phyloP scores from a whole-genome alignment of 352 stramenopile species.

The Phytopythium vexans region DNA sequence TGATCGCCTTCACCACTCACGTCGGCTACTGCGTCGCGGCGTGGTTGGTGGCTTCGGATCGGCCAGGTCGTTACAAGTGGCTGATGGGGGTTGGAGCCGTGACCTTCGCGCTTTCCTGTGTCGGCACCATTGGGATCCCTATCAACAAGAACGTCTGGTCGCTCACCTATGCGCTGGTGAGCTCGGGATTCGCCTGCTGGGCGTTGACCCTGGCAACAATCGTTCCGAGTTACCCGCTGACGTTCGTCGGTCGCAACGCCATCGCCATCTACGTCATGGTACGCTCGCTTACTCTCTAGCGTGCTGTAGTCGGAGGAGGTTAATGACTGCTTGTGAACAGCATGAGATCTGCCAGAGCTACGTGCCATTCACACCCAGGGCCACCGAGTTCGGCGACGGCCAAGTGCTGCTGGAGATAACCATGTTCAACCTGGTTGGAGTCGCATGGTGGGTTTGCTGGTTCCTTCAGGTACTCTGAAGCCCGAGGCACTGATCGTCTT shows the following conservation, averaged over 20 bases:
- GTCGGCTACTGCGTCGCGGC: constrained; percentile 44
- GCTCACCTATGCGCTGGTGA: constrained; percentile 58
- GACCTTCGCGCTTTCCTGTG: background rate
- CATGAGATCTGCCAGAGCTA: constrained; percentile 57
- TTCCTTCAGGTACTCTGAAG: background rate
- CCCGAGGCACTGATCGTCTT: constrained; percentile 21
- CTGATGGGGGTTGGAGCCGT: background rate
- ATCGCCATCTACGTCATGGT: constrained; percentile 77
- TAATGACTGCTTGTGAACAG: constrained; percentile 15
- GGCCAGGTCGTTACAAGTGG: too few relatives aligned
- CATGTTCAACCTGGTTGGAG: constrained; percentile 44
- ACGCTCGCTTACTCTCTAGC: constrained; percentile 4
- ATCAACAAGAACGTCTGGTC: constrained; percentile 89
- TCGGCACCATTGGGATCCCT: constrained; percentile 29
- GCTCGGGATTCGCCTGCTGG: constrained; percentile 30
- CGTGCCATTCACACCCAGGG: constrained; percentile 38
- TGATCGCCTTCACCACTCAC: constrained; percentile 56
- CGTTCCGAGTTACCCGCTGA: constrained; percentile 16
- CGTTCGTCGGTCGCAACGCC: constrained; percentile 66
- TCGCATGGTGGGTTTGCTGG: constrained; percentile 13
- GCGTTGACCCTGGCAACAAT: constrained; percentile 20
- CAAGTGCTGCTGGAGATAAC: constrained; percentile 26
- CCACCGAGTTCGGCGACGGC: constrained; percentile 9
- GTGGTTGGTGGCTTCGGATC: too few relatives aligned
- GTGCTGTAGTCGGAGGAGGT: background rate